These are phyloP conservation scores for Debaryomyces coudertii DNA, from an alignment of 1,139 yeast species.

Conservation along the genomic window DNA sequence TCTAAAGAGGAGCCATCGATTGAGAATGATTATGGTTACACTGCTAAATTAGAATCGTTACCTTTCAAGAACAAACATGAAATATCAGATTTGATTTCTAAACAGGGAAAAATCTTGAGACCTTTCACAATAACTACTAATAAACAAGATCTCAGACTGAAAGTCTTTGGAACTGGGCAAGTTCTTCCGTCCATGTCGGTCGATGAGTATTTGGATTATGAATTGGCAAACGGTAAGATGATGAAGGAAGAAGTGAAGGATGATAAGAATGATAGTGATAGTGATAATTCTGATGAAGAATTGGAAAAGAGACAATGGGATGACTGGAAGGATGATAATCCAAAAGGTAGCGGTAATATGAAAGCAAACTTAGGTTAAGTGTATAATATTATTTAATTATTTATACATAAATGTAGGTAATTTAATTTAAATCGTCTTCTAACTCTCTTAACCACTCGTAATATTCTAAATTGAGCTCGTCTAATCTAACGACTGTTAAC, in stretches of 20 bases:
- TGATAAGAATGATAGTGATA: conserved; percentile 26
- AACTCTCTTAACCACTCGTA: conserved; percentile 39
- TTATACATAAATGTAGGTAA: conserved; percentile 7
- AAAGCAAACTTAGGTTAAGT: conserved; percentile 69
- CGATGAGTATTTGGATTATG: conserved; percentile 88
- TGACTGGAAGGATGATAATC: conserved; percentile 84
- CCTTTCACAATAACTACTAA: conserved; percentile 80
- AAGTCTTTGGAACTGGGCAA: conserved; percentile 92
- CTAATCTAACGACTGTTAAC: conserved; percentile 32
- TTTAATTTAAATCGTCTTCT: conserved; percentile 26
- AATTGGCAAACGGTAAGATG: conserved; percentile 82
- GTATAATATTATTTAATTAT: conserved; percentile 11
- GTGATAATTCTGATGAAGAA: conserved; percentile 50
- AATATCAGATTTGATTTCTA: conserved; percentile 50
- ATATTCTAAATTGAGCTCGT: conserved; percentile 37
- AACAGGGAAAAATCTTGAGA: conserved; percentile 74
- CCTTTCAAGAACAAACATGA: conserved; percentile 29
- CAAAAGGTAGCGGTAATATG: conserved; percentile 89
- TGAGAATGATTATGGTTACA: conserved; percentile 43
- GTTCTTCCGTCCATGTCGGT: conserved; percentile 92
- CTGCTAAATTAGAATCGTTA: conserved; percentile 55
- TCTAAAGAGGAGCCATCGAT: conserved; percentile 19
- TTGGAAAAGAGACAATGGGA: conserved; percentile 82
- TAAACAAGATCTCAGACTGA: conserved; percentile 58
- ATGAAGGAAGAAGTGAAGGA: conserved; percentile 51